phyloP scores from a whole-genome alignment of 495 filamentous ascomycete genomes.

The Hypoxylon fragiforme region DNA sequence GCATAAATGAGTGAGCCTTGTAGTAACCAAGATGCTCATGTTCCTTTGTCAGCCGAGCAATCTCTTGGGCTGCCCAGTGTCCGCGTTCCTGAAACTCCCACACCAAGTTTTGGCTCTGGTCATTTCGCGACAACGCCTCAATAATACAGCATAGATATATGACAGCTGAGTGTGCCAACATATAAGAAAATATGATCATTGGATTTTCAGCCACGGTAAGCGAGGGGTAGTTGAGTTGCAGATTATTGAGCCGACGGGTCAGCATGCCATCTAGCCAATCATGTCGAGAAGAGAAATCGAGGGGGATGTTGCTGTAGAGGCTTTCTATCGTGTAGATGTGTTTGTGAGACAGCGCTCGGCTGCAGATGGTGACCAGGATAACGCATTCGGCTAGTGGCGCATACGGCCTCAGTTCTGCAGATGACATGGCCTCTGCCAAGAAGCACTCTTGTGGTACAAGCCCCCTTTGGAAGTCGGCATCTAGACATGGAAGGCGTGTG shows the following conservation, averaged over 20 bases:
- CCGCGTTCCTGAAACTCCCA: constrained; percentile 42
- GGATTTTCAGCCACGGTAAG: constrained; percentile 46
- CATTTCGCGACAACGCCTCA: constrained; percentile 26
- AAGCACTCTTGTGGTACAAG: constrained; percentile 48
- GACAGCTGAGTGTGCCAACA: constrained; percentile 50
- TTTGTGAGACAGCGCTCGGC: constrained; percentile 49
- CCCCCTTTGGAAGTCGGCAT: constrained; percentile 56
- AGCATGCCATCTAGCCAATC: constrained; percentile 54
- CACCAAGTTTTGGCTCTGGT: constrained; percentile 24
- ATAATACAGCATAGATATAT: constrained; percentile 47
- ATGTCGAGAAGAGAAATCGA: constrained; percentile 53
- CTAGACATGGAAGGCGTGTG: constrained; percentile 52
- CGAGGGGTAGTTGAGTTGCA: constrained; percentile 39
- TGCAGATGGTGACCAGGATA: constrained; percentile 52
- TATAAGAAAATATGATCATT: constrained; percentile 48
- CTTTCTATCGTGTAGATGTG: constrained; percentile 39
- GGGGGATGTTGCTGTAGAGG: constrained; percentile 28
- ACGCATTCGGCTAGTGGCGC: constrained; percentile 54
- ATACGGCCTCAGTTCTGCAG: constrained; percentile 37
- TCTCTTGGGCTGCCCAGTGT: constrained; percentile 43
- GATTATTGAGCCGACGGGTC: constrained; percentile 39
- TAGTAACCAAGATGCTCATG: constrained; percentile 50
- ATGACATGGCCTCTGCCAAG: constrained; percentile 49
- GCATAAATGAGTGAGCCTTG: constrained; percentile 32
- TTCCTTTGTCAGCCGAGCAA: constrained; percentile 45